Percentiles rank a stretch among this genome's conserved stretches.
phyloP scores from a whole-genome alignment of 2,329 filamentous ascomycete species.

The Penicillium sp. region DNA sequence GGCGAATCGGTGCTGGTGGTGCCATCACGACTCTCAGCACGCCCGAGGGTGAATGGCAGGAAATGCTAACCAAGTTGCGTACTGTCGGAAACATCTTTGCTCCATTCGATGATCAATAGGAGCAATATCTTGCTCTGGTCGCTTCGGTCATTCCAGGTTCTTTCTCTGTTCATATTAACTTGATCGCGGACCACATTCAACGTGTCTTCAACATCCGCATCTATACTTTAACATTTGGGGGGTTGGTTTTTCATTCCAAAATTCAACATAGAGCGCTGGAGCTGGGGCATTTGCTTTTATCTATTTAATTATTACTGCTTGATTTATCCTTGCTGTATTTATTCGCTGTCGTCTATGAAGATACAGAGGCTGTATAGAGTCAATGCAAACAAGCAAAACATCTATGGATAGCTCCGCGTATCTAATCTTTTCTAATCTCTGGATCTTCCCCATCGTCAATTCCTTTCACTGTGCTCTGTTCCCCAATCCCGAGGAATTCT shows the following conservation, averaged over 20 bases:
- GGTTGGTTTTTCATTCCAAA: constrained; percentile 11
- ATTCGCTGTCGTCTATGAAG: neutral
- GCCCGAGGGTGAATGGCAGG: constrained; percentile 76
- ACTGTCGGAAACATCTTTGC: constrained; percentile 46
- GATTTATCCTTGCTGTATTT: neutral
- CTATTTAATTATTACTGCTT: neutral
- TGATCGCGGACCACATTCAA: constrained; percentile 11
- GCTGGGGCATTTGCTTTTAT: constrained; percentile 8
- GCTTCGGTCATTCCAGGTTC: neutral
- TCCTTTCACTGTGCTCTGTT: neutral
- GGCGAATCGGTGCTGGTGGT: constrained; percentile 86
- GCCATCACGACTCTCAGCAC: constrained; percentile 85
- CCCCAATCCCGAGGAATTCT: neutral
- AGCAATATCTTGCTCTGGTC: neutral
- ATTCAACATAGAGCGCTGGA: constrained; percentile 36
- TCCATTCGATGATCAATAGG: constrained; percentile 18
- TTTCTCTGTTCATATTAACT: constrained; percentile 3
- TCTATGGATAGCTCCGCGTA: neutral
- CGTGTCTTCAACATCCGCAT: constrained; percentile 31
- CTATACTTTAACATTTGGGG: neutral
- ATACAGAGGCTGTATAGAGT: neutral
- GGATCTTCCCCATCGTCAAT: neutral
- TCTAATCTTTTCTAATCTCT: neutral
- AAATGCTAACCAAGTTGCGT: constrained; percentile 77
- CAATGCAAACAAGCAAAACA: constrained; percentile 33